Base-by-base conservation (phyloP, 129 eudicot genomes). In the Artemisia tridentata region DNA sequence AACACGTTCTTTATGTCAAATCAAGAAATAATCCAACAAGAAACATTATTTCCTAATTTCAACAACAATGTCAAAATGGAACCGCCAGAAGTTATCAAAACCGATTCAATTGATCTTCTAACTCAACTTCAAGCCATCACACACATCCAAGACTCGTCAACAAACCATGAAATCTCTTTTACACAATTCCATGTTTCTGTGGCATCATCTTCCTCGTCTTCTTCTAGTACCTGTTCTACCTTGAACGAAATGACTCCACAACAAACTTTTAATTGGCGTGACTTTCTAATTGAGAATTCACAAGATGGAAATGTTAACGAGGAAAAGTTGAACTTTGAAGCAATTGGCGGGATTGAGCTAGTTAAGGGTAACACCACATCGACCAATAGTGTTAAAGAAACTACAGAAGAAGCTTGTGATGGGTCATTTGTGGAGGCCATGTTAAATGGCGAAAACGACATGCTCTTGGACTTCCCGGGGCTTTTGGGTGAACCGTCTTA, bases 341-440 rank as follows among this genome's bases (percentile, higher is more conserved):
- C 49, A 17, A 55, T 69, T 2, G 76, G 71, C 63, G 76, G 59
- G 48, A 47, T 54, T 19, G 81, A 71, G 62, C 14, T 63, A 7
- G 67, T 71, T 25, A 52, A 51, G 31, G 67, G 65, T 77, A 53
- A 63, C 68, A 51, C 56, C 6, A n/a, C 68, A 21, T 60, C 16
- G 11, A 68, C 62, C 27, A 69, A 68, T 38, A 52, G 68, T 18
- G 64, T 77, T 20, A 71, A 67, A 68, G 82, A 75, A 52, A 57
- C 31, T 20, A 38, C 41, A 65, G 81, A 89, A 25, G 73, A 77
- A 50, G 46, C 73, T 58, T 80, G 89, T 29, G 83, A 74, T 34
- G 74, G 81, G 63, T 82, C 92, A 21, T 91, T 88, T 79, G 83
- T 91, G 68, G 98, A 91, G 46, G 84, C 91, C 31, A 91, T 91